These are phyloP conservation scores for Solanum pinnatisectum DNA, from an alignment of 257 asterid species.

Conservation along the genomic window DNA sequence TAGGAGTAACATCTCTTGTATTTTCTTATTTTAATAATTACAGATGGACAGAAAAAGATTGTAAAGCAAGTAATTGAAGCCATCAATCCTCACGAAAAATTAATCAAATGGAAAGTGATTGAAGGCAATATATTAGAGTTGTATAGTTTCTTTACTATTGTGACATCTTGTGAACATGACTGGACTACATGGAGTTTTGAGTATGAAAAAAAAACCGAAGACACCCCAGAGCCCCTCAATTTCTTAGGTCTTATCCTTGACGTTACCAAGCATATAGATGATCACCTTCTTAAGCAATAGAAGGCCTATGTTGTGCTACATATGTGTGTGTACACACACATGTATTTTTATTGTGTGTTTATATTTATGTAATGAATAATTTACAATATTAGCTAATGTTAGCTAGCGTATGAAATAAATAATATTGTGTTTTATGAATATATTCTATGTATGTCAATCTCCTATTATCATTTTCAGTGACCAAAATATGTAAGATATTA, in stretches of 20 bases:
- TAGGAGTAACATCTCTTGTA: neutral
- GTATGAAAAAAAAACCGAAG: neutral
- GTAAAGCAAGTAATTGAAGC: neutral
- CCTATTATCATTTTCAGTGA: neutral
- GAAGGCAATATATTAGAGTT: neutral
- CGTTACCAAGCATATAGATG: neutral
- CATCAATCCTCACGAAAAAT: neutral
- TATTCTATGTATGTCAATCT: neutral
- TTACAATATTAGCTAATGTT: neutral
- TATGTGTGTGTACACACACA: neutral
- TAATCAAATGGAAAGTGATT: neutral
- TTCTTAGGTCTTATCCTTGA: neutral
- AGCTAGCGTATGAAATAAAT: neutral
- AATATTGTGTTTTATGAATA: neutral
- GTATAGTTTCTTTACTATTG: neutral
- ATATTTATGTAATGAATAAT: neutral
- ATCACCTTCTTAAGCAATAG: neutral
- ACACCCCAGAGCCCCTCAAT: neutral
- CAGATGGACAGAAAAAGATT: neutral
- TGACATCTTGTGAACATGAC: neutral
- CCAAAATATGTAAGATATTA: neutral
- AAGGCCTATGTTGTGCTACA: neutral
- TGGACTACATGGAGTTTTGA: neutral
- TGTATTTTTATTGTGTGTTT: no score
- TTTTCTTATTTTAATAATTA: neutral